Evolutionary conservation across 2,329 filamentous ascomycete genomes (phyloP).

Genomic region (Neodidymelliopsis sp.): DNA sequence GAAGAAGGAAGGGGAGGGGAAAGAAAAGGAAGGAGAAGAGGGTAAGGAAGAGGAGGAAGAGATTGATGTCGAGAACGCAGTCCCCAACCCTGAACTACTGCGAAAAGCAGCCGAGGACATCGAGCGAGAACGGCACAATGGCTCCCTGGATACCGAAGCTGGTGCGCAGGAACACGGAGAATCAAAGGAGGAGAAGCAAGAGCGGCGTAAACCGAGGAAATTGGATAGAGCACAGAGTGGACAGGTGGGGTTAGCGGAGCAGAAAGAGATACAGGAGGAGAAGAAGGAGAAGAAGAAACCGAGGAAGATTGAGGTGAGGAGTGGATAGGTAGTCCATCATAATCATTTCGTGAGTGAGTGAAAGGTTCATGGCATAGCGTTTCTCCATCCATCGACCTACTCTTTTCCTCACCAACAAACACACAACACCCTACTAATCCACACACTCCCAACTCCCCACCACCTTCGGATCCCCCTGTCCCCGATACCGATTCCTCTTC

Average conservation of each 20-base stretch:
- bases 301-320: slow-evolving; percentile 37
- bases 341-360: neutral
- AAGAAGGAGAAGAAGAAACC: slow-evolving; percentile 16
- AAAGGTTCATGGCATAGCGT: too few species aligned
- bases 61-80: slow-evolving; percentile 31
- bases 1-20: slow-evolving; percentile 29
- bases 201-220: slow-evolving; percentile 9
- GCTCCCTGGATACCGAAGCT: slow-evolving; percentile 16
- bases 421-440: slow-evolving; percentile 2
- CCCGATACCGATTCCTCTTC: slow-evolving; percentile 44
- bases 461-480: slow-evolving; percentile 38
- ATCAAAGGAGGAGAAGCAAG: slow-evolving; percentile 8
- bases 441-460: slow-evolving; percentile 47
- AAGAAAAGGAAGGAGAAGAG: slow-evolving; percentile 15
- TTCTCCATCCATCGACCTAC: too few species aligned
- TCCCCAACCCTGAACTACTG: slow-evolving; percentile 36
- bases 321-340: slow-evolving; percentile 21
- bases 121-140: slow-evolving; percentile 26
- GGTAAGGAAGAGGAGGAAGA: slow-evolving; percentile 22
- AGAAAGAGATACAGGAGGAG: slow-evolving; percentile 5
- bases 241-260: too few species aligned
- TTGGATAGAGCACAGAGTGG: slow-evolving; percentile 19
- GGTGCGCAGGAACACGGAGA: slow-evolving; percentile 7
- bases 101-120: slow-evolving; percentile 35
- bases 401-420: too few species aligned